Conservation (phyloP, 257 asterid genomes). For the Solanum sparsipilum region DNA sequence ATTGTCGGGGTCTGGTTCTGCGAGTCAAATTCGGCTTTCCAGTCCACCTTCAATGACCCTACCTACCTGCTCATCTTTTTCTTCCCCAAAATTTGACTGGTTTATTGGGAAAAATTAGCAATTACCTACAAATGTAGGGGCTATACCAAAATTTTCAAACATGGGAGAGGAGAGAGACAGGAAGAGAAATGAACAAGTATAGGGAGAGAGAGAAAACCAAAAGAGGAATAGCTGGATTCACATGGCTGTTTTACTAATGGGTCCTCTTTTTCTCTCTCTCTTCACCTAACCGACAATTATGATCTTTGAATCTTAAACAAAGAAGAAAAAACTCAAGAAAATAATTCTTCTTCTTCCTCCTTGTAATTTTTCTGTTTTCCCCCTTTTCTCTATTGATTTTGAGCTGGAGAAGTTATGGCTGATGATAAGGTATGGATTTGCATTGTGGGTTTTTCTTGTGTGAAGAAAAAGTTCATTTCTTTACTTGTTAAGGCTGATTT, state of each 20-base stretch:
- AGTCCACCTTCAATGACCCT: not conserved
- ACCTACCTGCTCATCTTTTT: not conserved
- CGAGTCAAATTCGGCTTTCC: not conserved
- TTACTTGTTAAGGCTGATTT: not conserved
- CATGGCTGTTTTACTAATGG: conserved; percentile 57
- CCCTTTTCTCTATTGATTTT: not conserved
- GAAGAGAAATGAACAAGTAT: not conserved
- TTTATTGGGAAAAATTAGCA: not conserved
- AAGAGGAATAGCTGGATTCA: conserved; percentile 44
- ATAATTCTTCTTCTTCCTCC: not conserved
- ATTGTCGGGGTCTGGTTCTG: not conserved
- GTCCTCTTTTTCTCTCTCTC: conserved; percentile 20
- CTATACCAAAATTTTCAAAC: not conserved
- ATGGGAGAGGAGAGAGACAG: not conserved
- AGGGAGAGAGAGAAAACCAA: not conserved
- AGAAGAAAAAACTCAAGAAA: not conserved
- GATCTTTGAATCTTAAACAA: conserved; percentile 30
- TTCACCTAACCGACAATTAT: conserved; percentile 54
- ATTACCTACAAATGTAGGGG: not conserved
- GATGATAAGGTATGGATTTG: conserved; percentile 34
- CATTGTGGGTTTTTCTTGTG: not conserved
- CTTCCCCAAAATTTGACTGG: not conserved
- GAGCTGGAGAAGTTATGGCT: conserved; percentile 21
- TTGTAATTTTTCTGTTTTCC: not conserved
- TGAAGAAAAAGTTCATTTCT: not conserved